Conservation (phyloP, 2,329 filamentous ascomycete genomes). For the Thyridium curvatum region DNA sequence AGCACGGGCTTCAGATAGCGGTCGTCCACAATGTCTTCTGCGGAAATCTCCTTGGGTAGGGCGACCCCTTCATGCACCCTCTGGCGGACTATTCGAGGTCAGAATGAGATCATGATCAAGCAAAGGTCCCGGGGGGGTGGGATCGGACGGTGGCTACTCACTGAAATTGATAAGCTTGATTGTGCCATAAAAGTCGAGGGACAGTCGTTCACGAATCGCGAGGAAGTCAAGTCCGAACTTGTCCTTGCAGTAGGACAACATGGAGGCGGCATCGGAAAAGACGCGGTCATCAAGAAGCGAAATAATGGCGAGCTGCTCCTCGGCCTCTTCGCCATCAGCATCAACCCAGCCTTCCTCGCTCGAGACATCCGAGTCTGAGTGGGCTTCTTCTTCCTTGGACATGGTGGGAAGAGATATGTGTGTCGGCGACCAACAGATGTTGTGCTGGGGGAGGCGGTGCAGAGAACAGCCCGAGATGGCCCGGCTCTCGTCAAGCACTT, state of each 20-base stretch:
- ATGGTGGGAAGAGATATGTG: slow-evolving; percentile 7
- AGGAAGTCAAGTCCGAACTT: slow-evolving; percentile 63
- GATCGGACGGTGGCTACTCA: slow-evolving; percentile 28
- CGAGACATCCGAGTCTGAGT: slow-evolving; percentile 27
- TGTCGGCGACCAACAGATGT: too few species aligned
- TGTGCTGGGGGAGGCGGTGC: too few species aligned
- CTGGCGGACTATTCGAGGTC: slow-evolving; percentile 34
- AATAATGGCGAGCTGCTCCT: slow-evolving; percentile 53
- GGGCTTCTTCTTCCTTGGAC: slow-evolving; percentile 9
- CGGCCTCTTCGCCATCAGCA: slow-evolving; percentile 46
- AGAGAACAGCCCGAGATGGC: too few species aligned
- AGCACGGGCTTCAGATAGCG: slow-evolving; percentile 76
- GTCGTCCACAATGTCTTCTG: slow-evolving; percentile 66
- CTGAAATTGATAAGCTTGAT: slow-evolving; percentile 71
- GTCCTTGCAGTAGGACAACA: slow-evolving; percentile 64
- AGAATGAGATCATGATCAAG: background rate
- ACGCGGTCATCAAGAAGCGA: slow-evolving; percentile 63
- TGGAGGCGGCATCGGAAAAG: slow-evolving; percentile 56
- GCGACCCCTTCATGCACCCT: slow-evolving; percentile 34
- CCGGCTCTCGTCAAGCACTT: too few species aligned
- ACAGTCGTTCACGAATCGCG: slow-evolving; percentile 47
- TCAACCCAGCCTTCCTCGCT: slow-evolving; percentile 27
- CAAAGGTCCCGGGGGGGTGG: slow-evolving; percentile 4
- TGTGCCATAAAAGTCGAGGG: slow-evolving; percentile 65
- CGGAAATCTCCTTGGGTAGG: slow-evolving; percentile 53